These are phyloP conservation scores for Talaromyces islandicus DNA, from an alignment of 2,329 filamentous ascomycete species.

Conservation along the genomic window DNA sequence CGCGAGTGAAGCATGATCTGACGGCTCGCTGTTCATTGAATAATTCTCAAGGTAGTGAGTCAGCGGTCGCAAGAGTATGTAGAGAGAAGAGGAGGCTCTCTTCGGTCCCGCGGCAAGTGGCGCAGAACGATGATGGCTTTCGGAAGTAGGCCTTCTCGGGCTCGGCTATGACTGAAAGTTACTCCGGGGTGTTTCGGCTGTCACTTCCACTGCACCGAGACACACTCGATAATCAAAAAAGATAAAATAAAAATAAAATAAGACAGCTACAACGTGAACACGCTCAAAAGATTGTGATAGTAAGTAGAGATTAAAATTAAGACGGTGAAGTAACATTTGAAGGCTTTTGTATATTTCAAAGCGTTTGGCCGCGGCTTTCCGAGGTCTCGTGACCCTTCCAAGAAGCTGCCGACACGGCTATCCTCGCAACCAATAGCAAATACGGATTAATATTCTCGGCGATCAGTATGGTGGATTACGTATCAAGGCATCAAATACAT, in stretches of 20 bases:
- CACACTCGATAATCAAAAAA: neutral
- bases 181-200: neutral
- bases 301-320: neutral
- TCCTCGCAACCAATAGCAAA: neutral
- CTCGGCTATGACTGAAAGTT: neutral
- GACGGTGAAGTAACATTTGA: neutral
- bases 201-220: neutral
- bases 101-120: slow-evolving; percentile 1
- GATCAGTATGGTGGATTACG: neutral
- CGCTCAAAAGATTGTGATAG: too few species aligned
- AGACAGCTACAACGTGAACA: too few species aligned
- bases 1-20: slow-evolving; percentile 24
- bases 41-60: neutral
- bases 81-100: neutral
- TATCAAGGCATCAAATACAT: neutral
- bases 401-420: neutral
- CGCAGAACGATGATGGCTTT: slow-evolving; percentile 6
- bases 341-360: neutral
- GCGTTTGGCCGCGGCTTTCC: slow-evolving; percentile 1
- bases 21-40: slow-evolving; percentile 20
- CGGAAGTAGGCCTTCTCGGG: slow-evolving; percentile 5
- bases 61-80: neutral
- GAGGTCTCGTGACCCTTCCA: slow-evolving; percentile 1
- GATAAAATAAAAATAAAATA: neutral
- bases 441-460: neutral